These are phyloP conservation scores for Didymella sp. DNA, from an alignment of 2,329 filamentous ascomycete genomes.

Conservation along the genomic window DNA sequence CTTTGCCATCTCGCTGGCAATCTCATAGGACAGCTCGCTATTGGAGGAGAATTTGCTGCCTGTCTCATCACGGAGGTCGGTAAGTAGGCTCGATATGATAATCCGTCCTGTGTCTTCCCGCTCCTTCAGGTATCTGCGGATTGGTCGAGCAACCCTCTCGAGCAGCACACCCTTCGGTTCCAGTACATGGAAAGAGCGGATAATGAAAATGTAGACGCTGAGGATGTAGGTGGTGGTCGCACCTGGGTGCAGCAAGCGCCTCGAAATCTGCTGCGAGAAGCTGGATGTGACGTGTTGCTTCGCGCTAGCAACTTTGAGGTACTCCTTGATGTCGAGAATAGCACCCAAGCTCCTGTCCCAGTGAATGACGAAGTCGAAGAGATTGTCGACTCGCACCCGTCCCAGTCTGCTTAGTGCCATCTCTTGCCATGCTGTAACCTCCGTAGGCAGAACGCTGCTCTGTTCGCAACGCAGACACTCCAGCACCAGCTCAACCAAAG, in stretches of 20 bases:
- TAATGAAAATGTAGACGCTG: conserved; percentile 79
- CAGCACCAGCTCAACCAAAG: conserved; percentile 69
- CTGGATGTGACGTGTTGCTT: conserved; percentile 73
- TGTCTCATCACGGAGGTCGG: conserved; percentile 61
- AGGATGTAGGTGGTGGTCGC: conserved; percentile 78
- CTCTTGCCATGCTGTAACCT: conserved; percentile 74
- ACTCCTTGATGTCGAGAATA: conserved; percentile 74
- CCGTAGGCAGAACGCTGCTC: conserved; percentile 35
- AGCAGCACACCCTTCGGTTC: conserved; percentile 80
- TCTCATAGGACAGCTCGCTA: conserved; percentile 70
- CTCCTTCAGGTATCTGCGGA: conserved; percentile 78
- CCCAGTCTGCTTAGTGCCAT: conserved; percentile 73
- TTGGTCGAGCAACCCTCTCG: conserved; percentile 73
- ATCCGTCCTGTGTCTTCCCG: conserved; percentile 79
- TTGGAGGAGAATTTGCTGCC: conserved; percentile 59
- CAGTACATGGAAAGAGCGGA: conserved; percentile 75
- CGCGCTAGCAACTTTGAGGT: conserved; percentile 71
- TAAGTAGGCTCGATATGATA: conserved; percentile 75
- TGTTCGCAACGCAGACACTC: conserved; percentile 45
- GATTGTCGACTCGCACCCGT: conserved; percentile 70
- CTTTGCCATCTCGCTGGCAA: conserved; percentile 71
- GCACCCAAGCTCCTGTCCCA: conserved; percentile 77
- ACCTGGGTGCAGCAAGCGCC: conserved; percentile 74
- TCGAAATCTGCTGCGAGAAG: conserved; percentile 71
- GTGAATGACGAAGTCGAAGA: conserved; percentile 79